Evolutionary conservation across 345 rosid genomes (phyloP).

Genomic region (Murraya koenigii): DNA sequence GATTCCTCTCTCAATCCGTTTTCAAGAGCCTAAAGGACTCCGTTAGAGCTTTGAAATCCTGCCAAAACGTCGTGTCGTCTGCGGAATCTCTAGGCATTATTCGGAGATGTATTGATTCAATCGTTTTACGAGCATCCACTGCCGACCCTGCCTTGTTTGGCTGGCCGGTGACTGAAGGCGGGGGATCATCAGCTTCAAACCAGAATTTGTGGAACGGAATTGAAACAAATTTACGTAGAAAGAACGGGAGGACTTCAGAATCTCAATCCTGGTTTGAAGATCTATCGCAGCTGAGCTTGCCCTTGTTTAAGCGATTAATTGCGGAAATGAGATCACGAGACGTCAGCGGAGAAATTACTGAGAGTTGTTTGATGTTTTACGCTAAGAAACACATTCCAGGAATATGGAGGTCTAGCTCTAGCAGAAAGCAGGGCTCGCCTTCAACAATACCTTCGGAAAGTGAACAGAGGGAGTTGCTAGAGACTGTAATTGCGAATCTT

Average conservation of each 20-base stretch:
- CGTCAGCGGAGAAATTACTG: constrained; percentile 58
- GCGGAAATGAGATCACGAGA: constrained; percentile 54
- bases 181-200: constrained; percentile 20
- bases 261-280: constrained; percentile 65
- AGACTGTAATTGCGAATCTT: constrained; percentile 61
- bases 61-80: constrained; percentile 49
- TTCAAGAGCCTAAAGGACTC: constrained; percentile 71
- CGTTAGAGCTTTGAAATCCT: constrained; percentile 70
- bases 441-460: constrained; percentile 46
- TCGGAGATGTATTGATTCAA: constrained; percentile 62
- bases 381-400: constrained; percentile 87
- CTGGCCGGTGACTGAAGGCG: constrained; percentile 75
- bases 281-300: constrained; percentile 51
- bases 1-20: constrained; percentile 62
- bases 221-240: constrained; percentile 43
- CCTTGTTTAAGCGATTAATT: constrained; percentile 58
- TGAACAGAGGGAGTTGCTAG: constrained; percentile 78
- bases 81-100: constrained; percentile 63
- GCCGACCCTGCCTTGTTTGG: constrained; percentile 77
- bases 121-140: constrained; percentile 61
- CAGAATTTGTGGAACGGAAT: constrained; percentile 53
- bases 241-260: constrained; percentile 31
- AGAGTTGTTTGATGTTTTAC: constrained; percentile 77
- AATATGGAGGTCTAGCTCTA: constrained; percentile 56
- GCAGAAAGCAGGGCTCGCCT: constrained; percentile 55